phyloP scores from a whole-genome alignment of 345 rosid species.

The Brassica juncea region DNA sequence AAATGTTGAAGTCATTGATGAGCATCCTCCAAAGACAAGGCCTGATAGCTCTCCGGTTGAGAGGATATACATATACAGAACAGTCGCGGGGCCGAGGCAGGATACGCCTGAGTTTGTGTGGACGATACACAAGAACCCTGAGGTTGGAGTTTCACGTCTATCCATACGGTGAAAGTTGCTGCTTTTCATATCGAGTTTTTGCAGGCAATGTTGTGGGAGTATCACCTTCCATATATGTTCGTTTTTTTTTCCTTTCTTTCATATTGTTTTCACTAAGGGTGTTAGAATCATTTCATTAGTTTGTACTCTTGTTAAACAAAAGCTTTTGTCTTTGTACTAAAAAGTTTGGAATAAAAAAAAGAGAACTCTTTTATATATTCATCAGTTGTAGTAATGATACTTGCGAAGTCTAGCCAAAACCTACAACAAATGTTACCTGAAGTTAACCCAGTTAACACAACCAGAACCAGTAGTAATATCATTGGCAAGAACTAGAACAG shows the following conservation, averaged over 20 bases:
- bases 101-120: slow-evolving; percentile 1
- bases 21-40: background rate
- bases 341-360: background rate
- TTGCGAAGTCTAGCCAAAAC: background rate
- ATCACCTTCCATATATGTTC: background rate
- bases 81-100: background rate
- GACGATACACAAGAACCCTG: background rate
- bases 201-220: background rate
- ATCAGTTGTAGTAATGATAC: background rate
- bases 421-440: background rate
- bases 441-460: background rate
- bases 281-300: background rate
- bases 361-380: background rate
- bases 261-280: background rate
- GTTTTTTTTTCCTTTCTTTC: background rate
- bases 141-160: background rate
- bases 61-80: background rate
- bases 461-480: background rate
- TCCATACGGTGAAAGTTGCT: background rate
- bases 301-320: background rate
- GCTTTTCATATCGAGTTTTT: background rate
- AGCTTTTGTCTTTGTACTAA: background rate
- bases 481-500: background rate
- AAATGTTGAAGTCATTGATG: background rate
- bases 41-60: slow-evolving; percentile 3